phyloP scores from a whole-genome alignment of 768 basidiomycete genomes.

The Lactarius vividus region DNA sequence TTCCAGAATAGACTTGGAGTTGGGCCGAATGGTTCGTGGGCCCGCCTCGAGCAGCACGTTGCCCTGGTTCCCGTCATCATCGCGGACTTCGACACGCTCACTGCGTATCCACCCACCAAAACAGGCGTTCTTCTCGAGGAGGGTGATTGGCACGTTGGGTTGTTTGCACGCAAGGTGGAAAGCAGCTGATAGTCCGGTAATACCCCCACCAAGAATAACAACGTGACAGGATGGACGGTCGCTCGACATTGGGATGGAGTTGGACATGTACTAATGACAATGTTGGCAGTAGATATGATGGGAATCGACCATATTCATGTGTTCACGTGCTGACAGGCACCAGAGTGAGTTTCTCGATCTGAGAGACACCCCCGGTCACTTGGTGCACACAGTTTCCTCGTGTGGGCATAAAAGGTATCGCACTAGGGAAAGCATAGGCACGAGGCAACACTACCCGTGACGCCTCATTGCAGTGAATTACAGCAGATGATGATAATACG shows the following conservation, averaged over 20 bases:
- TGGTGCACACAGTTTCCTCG: neutral
- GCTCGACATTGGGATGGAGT: neutral
- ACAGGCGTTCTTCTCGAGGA: slow-evolving; percentile 63
- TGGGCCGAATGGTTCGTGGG: slow-evolving; percentile 82
- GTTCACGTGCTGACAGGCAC: neutral
- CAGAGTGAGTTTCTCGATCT: neutral
- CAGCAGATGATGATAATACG: slow-evolving; percentile 20
- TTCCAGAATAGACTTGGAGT: slow-evolving; percentile 69
- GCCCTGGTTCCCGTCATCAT: slow-evolving; percentile 32
- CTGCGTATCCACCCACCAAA: slow-evolving; percentile 88
- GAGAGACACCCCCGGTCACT: neutral
- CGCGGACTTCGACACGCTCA: slow-evolving; percentile 46
- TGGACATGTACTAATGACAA: neutral
- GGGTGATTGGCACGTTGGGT: slow-evolving; percentile 53
- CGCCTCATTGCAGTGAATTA: slow-evolving; percentile 8
- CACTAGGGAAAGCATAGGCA: slow-evolving; percentile 12
- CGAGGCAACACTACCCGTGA: slow-evolving; percentile 9
- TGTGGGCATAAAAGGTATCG: slow-evolving; percentile 9
- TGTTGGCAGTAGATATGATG: neutral
- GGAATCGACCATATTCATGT: neutral
- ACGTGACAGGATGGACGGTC: slow-evolving; percentile 37
- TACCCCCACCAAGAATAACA: slow-evolving; percentile 74
- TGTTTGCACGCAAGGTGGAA: slow-evolving; percentile 72
- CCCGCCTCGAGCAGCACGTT: slow-evolving; percentile 76
- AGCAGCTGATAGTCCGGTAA: slow-evolving; percentile 79